Base-by-base conservation (phyloP, 176 grass and related monocot species). In the Eragrostis curvula region DNA sequence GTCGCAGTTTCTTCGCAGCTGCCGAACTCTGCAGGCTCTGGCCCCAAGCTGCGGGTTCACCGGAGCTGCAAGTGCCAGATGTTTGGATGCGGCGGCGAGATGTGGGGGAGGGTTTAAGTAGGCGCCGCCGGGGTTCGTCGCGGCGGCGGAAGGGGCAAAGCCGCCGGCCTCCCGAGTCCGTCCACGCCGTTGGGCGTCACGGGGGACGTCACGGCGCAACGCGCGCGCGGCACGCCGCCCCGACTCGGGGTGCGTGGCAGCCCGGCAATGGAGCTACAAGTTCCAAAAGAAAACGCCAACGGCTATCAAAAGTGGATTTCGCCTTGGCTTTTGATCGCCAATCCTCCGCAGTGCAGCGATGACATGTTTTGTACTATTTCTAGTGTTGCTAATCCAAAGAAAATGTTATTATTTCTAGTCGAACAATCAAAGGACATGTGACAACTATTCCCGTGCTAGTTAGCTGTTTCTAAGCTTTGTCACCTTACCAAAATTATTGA, bases 151-250 rank as follows among this genome's bases (percentile, higher is more conserved):
- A 88, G 69, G 28, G 59, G 76, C n/a, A 60, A 11, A 3, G 24
- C 71, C 9, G 53, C 47, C 18, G 12, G 23, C 23, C 25, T n/a
- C n/a, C 27, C 41, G 47, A 21, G 74, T 48, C 30, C 52, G 71
- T 51, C 82, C 82, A 44, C 44, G 77, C 58, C 58, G 24, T 14
- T 61, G 24, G 24, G 58, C 58, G 58, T 61, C 58, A 61, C 14
- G 58, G 58, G 6, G 58, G 58, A 61, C 24, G 58, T 61, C 58
- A 61, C 58, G 12, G 58, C 52, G 56, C 58, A 61, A 23, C 3
- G 24, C 24, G 24, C 11, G 58, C 58, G 58, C 58, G 24, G 58
- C 58, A 23, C n/a, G 58, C 58, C 58, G 58, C 58, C 58, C n/a
- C 23, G n/a, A n/a, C 12, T 61, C 12, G 58, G 24, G 12, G 0